Conservation (phyloP, 345 rosid genomes). For the Noccaea caerulescens region DNA sequence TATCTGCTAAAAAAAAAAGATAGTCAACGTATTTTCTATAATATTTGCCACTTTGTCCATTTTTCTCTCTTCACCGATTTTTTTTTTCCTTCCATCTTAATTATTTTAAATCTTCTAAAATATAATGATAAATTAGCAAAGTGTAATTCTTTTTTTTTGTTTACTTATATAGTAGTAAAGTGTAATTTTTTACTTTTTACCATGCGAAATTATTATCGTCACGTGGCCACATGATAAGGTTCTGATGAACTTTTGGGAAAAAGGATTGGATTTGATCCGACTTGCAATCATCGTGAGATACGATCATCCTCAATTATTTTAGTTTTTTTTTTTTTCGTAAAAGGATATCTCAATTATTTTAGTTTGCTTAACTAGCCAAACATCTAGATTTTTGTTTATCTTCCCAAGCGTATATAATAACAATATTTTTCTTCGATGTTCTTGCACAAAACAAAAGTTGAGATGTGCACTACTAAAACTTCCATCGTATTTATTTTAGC, state of each 20-base stretch:
- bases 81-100: too few species aligned
- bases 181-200: too few species aligned
- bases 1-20: too few species aligned
- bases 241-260: neutral
- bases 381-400: neutral
- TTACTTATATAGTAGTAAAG: too few species aligned
- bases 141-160: too few species aligned
- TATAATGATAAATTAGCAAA: too few species aligned
- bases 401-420: conserved; percentile 23
- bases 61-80: too few species aligned
- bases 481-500: neutral
- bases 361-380: conserved; percentile 32
- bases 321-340: neutral
- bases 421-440: conserved; percentile 26
- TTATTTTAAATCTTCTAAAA: too few species aligned
- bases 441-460: conserved; percentile 18
- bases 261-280: conserved; percentile 11
- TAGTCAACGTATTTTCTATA: too few species aligned
- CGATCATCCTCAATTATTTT: conserved; percentile 12
- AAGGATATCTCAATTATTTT: neutral
- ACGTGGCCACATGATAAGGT: neutral
- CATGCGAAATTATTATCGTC: neutral
- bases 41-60: too few species aligned
- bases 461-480: conserved; percentile 14
- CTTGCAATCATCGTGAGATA: conserved; percentile 27